Base-by-base conservation (phyloP, 2,329 filamentous ascomycete species). In the Fusarium globosum region DNA sequence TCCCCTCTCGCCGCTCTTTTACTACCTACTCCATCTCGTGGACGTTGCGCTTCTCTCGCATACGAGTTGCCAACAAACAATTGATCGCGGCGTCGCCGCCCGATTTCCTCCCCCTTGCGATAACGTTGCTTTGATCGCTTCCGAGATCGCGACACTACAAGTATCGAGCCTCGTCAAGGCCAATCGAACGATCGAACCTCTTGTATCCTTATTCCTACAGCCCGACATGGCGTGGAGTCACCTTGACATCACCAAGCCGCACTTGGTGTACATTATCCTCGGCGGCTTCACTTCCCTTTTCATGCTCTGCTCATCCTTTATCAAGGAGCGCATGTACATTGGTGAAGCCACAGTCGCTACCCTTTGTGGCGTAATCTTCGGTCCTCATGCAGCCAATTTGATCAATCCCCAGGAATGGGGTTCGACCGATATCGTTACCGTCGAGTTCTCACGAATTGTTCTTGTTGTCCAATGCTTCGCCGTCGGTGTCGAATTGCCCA, bases 261-360 rank as follows among this genome's bases (percentile, higher is more conserved):
- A 99, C 87, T 84, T 98, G 94, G 96, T 97, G 75, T 99, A 99
- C 84, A 94, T 98, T 84, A 98, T 99, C 84, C 87, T 99, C 64
- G 96, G 96, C 79, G 96, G 96, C 82, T 99, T 99, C 86, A 99
- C 96, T 76, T 95, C 93, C 69, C 87, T 99, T 78, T 99, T 99
- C 86, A 99, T 99, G 96, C 88, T 99, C 68, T 97, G 95, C 83
- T 99, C 96, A 68, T 94, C 97, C 62, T 91, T 98, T 80, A 97
- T 99, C 85, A 99, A 99, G 87, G 96, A 99, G 87, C 93, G 94
- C 82, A 89, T 98, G 80, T 99, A 99, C 86, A 99, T 99, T 82
- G 96, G 96, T 81, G 96, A 99, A 88, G 96, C 96, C 57, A 98
- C 96, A 4, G 94, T 99, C 49, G 94, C 95, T 57, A 97, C 94